Evolutionary conservation across 1,284 basidiomycete species (phyloP).

Genomic region (Cutaneotrichosporon cavernicola): DNA sequence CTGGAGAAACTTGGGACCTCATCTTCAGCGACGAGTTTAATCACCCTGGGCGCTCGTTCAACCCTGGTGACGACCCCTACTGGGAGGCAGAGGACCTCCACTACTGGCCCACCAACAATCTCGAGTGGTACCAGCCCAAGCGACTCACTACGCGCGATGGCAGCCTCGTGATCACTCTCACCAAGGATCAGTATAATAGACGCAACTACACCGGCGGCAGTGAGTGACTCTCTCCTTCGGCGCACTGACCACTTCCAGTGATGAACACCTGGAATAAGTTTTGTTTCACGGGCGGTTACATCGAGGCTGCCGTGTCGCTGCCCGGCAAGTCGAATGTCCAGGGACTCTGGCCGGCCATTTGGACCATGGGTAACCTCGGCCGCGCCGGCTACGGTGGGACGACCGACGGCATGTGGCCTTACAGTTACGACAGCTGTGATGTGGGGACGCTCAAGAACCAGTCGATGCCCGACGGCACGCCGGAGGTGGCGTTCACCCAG

Average conservation of each 20-base stretch:
- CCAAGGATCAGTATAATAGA: constrained; percentile 61
- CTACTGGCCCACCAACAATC: constrained; percentile 73
- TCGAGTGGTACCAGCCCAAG: constrained; percentile 63
- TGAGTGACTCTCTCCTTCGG: constrained; percentile 21
- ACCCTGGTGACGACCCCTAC: constrained; percentile 59
- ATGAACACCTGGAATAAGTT: constrained; percentile 76
- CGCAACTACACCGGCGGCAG: constrained; percentile 74
- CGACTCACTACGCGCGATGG: constrained; percentile 61
- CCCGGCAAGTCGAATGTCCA: constrained; percentile 69
- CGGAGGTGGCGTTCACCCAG: constrained; percentile 28
- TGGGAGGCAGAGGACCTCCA: constrained; percentile 58
- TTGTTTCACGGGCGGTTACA: constrained; percentile 83
- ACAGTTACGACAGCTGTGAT: constrained; percentile 58
- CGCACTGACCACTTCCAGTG: constrained; percentile 28
- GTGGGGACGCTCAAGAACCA: constrained; percentile 61
- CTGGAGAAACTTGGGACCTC: constrained; percentile 70
- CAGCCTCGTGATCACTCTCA: constrained; percentile 69
- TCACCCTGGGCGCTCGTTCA: constrained; percentile 63
- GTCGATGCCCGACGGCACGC: constrained; percentile 45
- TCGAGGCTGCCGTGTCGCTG: constrained; percentile 70
- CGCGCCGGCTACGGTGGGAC: constrained; percentile 56
- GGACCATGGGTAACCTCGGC: constrained; percentile 56
- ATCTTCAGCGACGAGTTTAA: constrained; percentile 94
- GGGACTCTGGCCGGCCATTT: constrained; percentile 65
- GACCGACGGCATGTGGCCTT: constrained; percentile 57